phyloP scores from a whole-genome alignment of 1,284 basidiomycete genomes.

The Marasmius sp. region DNA sequence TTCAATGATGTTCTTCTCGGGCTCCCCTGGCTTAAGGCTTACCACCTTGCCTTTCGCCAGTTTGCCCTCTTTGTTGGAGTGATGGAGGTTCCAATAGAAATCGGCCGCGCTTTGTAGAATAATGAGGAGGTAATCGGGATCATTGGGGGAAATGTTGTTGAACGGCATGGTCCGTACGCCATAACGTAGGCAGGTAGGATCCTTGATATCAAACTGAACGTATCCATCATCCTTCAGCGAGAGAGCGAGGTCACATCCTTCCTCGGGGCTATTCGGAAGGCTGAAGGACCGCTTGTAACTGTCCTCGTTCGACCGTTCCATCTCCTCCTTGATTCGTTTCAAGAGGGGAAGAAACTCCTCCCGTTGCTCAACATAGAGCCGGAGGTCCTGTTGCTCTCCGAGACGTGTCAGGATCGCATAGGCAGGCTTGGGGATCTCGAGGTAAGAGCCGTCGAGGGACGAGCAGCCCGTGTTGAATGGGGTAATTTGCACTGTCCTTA shows the following conservation, averaged over 20 bases:
- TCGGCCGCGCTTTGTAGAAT: constrained; percentile 4
- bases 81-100: constrained; percentile 7
- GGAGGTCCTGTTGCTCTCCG: constrained; percentile 1
- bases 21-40: background rate
- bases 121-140: background rate
- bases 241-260: background rate
- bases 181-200: background rate
- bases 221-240: background rate
- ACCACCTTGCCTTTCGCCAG: too few relatives aligned
- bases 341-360: constrained; percentile 3
- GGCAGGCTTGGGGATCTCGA: background rate
- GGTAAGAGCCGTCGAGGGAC: background rate
- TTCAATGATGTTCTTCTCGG: background rate
- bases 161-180: background rate
- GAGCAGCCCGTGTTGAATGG: background rate
- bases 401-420: background rate
- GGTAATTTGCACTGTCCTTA: background rate
- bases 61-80: background rate
- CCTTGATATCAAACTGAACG: constrained; percentile 2
- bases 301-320: background rate
- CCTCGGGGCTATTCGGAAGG: background rate
- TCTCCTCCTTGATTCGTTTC: background rate
- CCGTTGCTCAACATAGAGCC: background rate
- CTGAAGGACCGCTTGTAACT: background rate
- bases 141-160: background rate